These are phyloP conservation scores for Torulaspora franciscae DNA, from an alignment of 805 yeast species.

Conservation along the genomic window DNA sequence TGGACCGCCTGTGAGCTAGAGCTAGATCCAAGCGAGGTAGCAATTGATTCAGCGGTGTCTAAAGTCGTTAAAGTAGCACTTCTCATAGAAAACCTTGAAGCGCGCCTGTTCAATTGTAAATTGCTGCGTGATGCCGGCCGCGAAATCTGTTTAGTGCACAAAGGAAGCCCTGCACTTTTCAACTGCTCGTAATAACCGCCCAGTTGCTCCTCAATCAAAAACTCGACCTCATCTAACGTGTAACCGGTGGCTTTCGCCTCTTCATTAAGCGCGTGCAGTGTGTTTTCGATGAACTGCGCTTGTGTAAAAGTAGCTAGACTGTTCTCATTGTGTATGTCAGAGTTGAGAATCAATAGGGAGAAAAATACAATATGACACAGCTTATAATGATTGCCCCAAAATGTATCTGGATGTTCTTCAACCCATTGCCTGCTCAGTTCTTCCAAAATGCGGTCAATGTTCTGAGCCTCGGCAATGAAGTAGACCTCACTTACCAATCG, in stretches of 20 bases:
- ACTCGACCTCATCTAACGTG: constrained; percentile 10
- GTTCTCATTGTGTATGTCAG: constrained; percentile 63
- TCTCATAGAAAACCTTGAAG: constrained; percentile 9
- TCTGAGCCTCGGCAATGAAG: constrained; percentile 78
- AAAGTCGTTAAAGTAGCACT: constrained; percentile 4
- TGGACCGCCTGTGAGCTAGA: constrained; percentile 8
- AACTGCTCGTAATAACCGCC: constrained; percentile 22
- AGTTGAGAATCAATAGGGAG: constrained; percentile 65
- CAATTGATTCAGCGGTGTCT: constrained; percentile 8
- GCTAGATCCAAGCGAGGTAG: constrained; percentile 9
- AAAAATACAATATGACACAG: constrained; percentile 70
- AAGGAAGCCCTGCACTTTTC: constrained; percentile 24
- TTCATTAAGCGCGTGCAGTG: constrained; percentile 42
- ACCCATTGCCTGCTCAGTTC: constrained; percentile 64
- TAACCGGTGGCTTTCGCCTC: constrained; percentile 19
- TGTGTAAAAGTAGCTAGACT: constrained; percentile 37
- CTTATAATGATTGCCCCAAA: constrained; percentile 48
- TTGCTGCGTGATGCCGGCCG: constrained; percentile 1
- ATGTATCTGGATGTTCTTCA: constrained; percentile 40
- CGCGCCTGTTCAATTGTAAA: constrained; percentile 2
- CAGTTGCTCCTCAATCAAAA: constrained; percentile 19
- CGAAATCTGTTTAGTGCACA: constrained; percentile 12
- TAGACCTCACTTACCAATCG: constrained; percentile 60
- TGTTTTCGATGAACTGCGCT: constrained; percentile 46
- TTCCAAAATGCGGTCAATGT: constrained; percentile 67